A percentile compares a stretch with the other conserved stretches of the same genome.
Evolutionary conservation across 225 moss, liverwort and hornwort species (phyloP).

Genomic region (Climacium dendroides): DNA sequence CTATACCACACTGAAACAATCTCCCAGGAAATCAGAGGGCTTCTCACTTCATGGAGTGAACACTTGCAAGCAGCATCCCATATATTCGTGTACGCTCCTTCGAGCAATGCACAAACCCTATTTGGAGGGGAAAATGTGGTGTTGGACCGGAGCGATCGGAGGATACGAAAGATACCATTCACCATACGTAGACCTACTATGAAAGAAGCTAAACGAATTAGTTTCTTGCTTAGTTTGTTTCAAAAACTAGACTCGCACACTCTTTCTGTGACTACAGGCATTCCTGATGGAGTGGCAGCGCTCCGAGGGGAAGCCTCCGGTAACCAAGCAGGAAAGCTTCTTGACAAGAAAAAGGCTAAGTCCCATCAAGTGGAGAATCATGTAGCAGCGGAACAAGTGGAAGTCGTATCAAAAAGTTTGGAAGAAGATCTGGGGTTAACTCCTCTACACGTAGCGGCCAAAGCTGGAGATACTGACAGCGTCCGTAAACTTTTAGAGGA

Average conservation of each 20-base stretch:
- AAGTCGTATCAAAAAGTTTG: neutral
- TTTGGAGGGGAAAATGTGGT: conserved; percentile 74
- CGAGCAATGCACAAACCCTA: conserved; percentile 79
- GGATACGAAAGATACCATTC: conserved; percentile 83
- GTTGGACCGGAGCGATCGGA: conserved; percentile 58
- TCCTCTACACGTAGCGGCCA: conserved; percentile 71
- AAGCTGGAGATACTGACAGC: conserved; percentile 46
- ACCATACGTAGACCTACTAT: conserved; percentile 87
- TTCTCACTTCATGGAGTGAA: conserved; percentile 66
- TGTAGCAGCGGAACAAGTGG: conserved; percentile 4
- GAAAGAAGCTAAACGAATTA: conserved; percentile 88
- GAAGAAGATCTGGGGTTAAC: conserved; percentile 22
- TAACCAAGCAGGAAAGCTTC: conserved; percentile 5
- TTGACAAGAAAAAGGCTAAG: conserved; percentile 9
- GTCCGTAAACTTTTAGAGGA: conserved; percentile 64
- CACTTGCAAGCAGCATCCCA: conserved; percentile 75
- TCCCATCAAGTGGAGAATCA: conserved; percentile 7
- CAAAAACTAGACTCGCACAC: conserved; percentile 31
- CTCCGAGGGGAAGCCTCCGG: conserved; percentile 5
- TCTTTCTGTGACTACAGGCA: conserved; percentile 3
- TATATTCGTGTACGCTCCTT: conserved; percentile 90
- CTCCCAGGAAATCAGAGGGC: conserved; percentile 78
- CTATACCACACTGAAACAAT: neutral
- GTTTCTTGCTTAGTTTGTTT: conserved; percentile 48
- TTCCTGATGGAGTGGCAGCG: conserved; percentile 7